Base-by-base conservation (phyloP, 768 basidiomycete species). In the Boletellus ananas region DNA sequence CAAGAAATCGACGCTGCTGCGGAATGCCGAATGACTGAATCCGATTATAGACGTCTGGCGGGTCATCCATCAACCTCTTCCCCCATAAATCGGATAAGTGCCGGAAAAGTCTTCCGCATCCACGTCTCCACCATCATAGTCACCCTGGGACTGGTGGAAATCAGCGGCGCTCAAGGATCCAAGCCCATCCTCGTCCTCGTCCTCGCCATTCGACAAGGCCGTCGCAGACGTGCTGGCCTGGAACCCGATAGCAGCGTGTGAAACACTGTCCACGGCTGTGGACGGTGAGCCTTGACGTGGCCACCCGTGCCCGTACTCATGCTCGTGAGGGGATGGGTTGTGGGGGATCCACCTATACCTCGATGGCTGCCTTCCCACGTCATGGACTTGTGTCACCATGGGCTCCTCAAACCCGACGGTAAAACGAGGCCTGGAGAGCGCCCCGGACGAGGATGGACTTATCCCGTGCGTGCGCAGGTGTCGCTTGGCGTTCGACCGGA, bases 401-500 rank as follows among this genome's bases (percentile, higher is more conserved):
- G 77, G 74, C 33, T 70, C 69, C 38, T 78, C 76, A 56, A 77
- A 76, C 37, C 72, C 74, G 21, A 77, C 65, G 35, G 60, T 70
- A 63, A 67, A 74, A 29, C 31, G 35, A 14, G 68, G 56, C n/a
- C 49, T 31, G 12, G 61, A 54, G 20, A 65, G 54, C 38, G 43
- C 13, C 14, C 49, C 62, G n/a, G 52, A 35, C 12, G 57, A 50
- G 12, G 64, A 56, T 13, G 63, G 64, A 50, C 62, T 60, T 37
- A 84, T 74, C 21, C 85, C 84, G 56, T 91, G 88, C 1, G 85
- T 89, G 39, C 85, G 83, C 34, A 87, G 74, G 60, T 91, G 88
- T 31, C 88, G 78, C 64, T 83, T 87, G 14, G 87, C 87, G 58
- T 91, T 91, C 8, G 88, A 90, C 12, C 85, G 80, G 16, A 90